Evolutionary conservation across 1,284 basidiomycete genomes (phyloP), one percentile per base, ranked within the genome.

Genomic region (Rhodotorula sp.): DNA sequence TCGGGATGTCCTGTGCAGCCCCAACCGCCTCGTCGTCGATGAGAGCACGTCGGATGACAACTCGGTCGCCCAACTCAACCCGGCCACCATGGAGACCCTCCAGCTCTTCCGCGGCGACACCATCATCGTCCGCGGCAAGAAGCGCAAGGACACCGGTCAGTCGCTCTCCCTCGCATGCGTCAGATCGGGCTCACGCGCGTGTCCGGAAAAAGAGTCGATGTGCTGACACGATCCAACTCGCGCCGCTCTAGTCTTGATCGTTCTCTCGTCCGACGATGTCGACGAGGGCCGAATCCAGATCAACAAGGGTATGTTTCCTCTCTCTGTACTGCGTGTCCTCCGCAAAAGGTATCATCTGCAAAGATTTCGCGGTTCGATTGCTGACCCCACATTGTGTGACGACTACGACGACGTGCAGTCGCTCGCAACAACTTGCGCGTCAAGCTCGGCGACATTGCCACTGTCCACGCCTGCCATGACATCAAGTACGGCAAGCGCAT

Each of bases 401-500:
- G 37, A 37, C 37, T 6, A 22, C 12, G 30, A 37, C 62, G 12
- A 30, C 20, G 22, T 42, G 10, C 78, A 85, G 96, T 99, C 57
- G 96, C 96, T 7, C 91, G 96, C 70, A 95, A 97, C 84, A 99
- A 99, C 83, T 84, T 99, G 63, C 91, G 96, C 64, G 92, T 98
- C 78, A 99, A 98, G 85, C 89, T 99, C 57, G 95, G 92, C 61
- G 96, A 99, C 82, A 86, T 98, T 58, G 91, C 93, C 79, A 93
- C 92, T 73, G 93, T 99, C 2, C 94, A 98, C 79, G 88, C 93
- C 75, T 97, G 95, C 81, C 87, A 91, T 76, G 95, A 99, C 79
- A 99, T 99, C 86, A 98, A 98, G 83, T 99, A 99, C 81, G 96
- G 96, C 78, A 99, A 99, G 82, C 90, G 95, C 68, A 89, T 99